phyloP scores from a whole-genome alignment of 306 rosid species.

The Cucumis melo region DNA sequence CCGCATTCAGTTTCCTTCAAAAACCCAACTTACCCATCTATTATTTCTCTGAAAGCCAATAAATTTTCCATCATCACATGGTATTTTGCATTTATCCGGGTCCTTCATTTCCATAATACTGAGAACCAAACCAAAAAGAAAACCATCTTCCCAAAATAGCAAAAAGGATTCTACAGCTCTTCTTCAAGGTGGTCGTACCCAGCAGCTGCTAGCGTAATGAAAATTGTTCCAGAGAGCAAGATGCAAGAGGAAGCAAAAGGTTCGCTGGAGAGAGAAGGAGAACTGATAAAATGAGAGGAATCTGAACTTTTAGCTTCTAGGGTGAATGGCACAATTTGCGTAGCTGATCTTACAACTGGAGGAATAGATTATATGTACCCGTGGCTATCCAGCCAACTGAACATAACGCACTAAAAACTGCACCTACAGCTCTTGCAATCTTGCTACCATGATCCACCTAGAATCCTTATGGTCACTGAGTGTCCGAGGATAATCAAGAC shows the following conservation, averaged over 20 bases:
- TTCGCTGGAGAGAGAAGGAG: neutral
- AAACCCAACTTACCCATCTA: constrained; percentile 9
- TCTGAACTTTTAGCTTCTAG: neutral
- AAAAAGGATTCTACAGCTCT: neutral
- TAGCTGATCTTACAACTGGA: neutral
- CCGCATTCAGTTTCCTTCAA: constrained; percentile 13
- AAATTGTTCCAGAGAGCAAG: neutral
- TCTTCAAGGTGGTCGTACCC: neutral
- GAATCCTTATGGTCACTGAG: neutral
- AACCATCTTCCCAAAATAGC: neutral
- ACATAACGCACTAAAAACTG: neutral
- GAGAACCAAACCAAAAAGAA: constrained; percentile 3
- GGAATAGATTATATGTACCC: neutral
- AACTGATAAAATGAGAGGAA: neutral
- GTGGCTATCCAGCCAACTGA: neutral
- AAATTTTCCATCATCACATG: neutral
- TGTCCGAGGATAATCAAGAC: neutral
- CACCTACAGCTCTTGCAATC: neutral
- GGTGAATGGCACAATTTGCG: neutral
- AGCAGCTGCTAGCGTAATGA: neutral
- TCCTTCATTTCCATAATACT: neutral
- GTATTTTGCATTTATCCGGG: neutral
- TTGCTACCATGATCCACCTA: neutral
- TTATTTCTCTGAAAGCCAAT: neutral
- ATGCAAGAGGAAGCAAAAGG: neutral